Conservation (phyloP, 2,329 filamentous ascomycete species). For the Phyllosticta citribraziliensis region DNA sequence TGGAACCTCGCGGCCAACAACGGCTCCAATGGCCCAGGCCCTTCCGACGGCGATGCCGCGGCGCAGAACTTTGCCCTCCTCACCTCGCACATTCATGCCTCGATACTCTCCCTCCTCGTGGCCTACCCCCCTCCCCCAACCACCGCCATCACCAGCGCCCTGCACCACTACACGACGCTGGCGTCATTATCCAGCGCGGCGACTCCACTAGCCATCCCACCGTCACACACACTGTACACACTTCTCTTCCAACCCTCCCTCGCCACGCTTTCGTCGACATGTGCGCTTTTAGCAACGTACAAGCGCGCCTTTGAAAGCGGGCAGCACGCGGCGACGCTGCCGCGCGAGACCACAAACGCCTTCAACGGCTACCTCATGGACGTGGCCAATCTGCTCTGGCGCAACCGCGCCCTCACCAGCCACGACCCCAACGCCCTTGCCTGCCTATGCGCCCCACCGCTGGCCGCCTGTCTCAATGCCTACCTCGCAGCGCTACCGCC, state of each 20-base stretch:
- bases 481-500: constrained; percentile 32
- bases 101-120: constrained; percentile 23
- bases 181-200: constrained; percentile 18
- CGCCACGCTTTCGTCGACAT: constrained; percentile 57
- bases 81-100: constrained; percentile 20
- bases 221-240: constrained; percentile 57
- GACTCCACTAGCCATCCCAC: constrained; percentile 59
- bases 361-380: constrained; percentile 87
- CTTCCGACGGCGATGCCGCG: neutral
- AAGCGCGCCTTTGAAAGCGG: constrained; percentile 60
- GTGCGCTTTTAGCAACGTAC: constrained; percentile 58
- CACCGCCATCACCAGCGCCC: constrained; percentile 39
- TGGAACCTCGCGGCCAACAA: constrained; percentile 21
- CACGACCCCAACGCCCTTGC: constrained; percentile 52
- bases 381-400: constrained; percentile 75
- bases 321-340: constrained; percentile 16
- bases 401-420: constrained; percentile 58
- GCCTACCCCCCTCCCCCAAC: constrained; percentile 19
- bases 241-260: constrained; percentile 58
- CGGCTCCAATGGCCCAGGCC: constrained; percentile 26
- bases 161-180: constrained; percentile 61
- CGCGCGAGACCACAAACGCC: constrained; percentile 33
- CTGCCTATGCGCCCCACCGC: constrained; percentile 39
- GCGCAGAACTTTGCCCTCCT: constrained; percentile 32
- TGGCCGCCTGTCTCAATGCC: constrained; percentile 34